Evolutionary conservation across 2,329 filamentous ascomycete genomes (phyloP).

Genomic region (Fonsecaea multimorphosa): DNA sequence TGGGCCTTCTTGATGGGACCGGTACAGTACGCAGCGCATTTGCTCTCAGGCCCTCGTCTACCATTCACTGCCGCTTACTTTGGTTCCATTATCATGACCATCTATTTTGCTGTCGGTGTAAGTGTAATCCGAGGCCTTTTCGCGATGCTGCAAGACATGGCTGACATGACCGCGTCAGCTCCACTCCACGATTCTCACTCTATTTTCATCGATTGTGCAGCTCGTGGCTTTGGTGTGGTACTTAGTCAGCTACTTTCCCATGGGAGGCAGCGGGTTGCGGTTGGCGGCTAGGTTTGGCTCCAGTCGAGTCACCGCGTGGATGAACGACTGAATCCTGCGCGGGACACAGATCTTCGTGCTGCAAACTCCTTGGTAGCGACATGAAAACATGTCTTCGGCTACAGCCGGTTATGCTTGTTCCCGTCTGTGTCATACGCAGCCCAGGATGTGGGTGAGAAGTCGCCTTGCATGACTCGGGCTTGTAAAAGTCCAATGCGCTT

Average conservation of each 20-base stretch:
- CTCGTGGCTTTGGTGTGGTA: conserved; percentile 88
- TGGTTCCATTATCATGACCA: conserved; percentile 84
- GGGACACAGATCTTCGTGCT: conserved; percentile 1
- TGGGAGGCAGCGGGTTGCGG: conserved; percentile 87
- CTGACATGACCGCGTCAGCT: conserved; percentile 89
- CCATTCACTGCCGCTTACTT: conserved; percentile 96
- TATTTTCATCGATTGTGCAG: conserved; percentile 83
- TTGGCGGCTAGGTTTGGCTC: conserved; percentile 86
- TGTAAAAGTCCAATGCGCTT: conserved; percentile 1
- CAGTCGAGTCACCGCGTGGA: conserved; percentile 81
- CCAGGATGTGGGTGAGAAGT: not conserved
- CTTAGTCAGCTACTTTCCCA: conserved; percentile 95
- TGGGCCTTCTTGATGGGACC: conserved; percentile 96
- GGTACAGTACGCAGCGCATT: conserved; percentile 78
- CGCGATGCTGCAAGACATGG: conserved; percentile 78
- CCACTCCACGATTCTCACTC: conserved; percentile 80
- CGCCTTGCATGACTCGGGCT: not conserved
- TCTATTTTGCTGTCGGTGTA: conserved; percentile 91
- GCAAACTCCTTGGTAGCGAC: not conserved
- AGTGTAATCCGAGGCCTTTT: conserved; percentile 70
- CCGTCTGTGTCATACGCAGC: conserved; percentile 3
- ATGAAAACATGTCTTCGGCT: conserved; percentile 6
- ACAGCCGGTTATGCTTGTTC: conserved; percentile 10
- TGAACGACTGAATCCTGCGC: conserved; percentile 25
- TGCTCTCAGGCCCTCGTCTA: conserved; percentile 80